Conservation (phyloP, 768 basidiomycete species). For the Pisolithus microcarpus region DNA sequence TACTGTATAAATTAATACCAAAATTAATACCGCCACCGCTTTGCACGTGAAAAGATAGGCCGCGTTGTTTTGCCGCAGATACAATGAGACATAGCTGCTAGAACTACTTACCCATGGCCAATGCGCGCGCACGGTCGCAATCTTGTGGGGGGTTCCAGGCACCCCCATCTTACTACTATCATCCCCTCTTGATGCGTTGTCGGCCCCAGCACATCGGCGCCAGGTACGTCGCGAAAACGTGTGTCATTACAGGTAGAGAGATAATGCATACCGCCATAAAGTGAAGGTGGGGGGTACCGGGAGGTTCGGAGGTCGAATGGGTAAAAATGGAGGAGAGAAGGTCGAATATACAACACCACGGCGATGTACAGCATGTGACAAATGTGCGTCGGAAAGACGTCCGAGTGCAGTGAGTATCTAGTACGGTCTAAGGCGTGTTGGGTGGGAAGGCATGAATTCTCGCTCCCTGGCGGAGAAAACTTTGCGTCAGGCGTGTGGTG, state of each 20-base stretch:
- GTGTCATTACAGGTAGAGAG: conserved; percentile 15
- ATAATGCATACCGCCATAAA: conserved; percentile 12
- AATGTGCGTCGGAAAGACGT: conserved; percentile 3
- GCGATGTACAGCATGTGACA: conserved; percentile 11
- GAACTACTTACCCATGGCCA: background rate
- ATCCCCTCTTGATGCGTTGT: background rate
- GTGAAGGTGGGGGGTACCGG: background rate
- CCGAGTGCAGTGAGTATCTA: conserved; percentile 14
- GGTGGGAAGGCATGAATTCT: conserved; percentile 48
- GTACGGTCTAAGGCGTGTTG: conserved; percentile 24
- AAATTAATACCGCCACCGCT: no score
- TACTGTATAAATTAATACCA: no score
- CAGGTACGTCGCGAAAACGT: conserved; percentile 4
- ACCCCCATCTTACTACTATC: background rate
- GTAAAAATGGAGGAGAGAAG: conserved; percentile 18
- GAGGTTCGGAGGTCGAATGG: conserved; percentile 10
- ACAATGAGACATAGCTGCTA: background rate
- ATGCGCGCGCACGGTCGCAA: background rate
- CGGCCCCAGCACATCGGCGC: background rate
- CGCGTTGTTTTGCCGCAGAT: background rate
- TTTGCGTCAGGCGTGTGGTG: conserved; percentile 48
- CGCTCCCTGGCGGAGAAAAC: conserved; percentile 51
- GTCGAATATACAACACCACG: conserved; percentile 17
- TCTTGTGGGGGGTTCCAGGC: background rate
- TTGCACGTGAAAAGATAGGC: background rate